These are phyloP conservation scores for Trichoderma aggressivum DNA, from an alignment of 2,329 filamentous ascomycete genomes.

Conservation along the genomic window DNA sequence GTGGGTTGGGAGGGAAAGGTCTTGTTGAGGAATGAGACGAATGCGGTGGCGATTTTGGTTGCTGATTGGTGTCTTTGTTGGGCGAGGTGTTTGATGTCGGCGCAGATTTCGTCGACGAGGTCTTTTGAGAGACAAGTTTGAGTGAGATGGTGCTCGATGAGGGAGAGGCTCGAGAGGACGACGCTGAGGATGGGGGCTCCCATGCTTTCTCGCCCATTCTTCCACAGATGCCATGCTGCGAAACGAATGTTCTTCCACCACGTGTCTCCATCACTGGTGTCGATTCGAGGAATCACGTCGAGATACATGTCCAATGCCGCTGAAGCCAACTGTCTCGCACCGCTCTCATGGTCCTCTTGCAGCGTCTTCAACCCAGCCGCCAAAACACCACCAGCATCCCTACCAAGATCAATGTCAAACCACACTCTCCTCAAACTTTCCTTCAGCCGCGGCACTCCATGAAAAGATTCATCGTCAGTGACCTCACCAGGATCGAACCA, in stretches of 20 bases:
- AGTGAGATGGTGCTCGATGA: constrained; percentile 34
- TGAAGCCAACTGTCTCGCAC: constrained; percentile 55
- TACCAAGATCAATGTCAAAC: constrained; percentile 52
- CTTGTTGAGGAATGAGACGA: constrained; percentile 33
- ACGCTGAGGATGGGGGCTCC: constrained; percentile 54
- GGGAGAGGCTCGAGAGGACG: constrained; percentile 45
- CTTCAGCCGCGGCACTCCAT: constrained; percentile 55
- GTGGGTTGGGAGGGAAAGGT: neutral
- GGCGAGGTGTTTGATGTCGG: constrained; percentile 22
- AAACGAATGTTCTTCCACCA: constrained; percentile 58
- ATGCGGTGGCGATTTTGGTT: constrained; percentile 33
- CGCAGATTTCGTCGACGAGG: constrained; percentile 22
- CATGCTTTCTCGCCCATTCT: constrained; percentile 66
- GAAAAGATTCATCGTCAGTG: constrained; percentile 42
- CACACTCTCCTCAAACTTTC: constrained; percentile 58
- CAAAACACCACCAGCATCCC: constrained; percentile 44
- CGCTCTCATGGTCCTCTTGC: constrained; percentile 56
- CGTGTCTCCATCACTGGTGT: constrained; percentile 28
- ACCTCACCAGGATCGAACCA: constrained; percentile 56
- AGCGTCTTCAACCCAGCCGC: constrained; percentile 46
- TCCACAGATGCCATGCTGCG: constrained; percentile 61
- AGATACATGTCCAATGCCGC: constrained; percentile 50
- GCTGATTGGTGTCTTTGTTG: constrained; percentile 26
- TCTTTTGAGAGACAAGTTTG: neutral
- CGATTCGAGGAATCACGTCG: constrained; percentile 40